phyloP scores from a whole-genome alignment of 2,329 filamentous ascomycete genomes.

The Fonsecaea nubica region DNA sequence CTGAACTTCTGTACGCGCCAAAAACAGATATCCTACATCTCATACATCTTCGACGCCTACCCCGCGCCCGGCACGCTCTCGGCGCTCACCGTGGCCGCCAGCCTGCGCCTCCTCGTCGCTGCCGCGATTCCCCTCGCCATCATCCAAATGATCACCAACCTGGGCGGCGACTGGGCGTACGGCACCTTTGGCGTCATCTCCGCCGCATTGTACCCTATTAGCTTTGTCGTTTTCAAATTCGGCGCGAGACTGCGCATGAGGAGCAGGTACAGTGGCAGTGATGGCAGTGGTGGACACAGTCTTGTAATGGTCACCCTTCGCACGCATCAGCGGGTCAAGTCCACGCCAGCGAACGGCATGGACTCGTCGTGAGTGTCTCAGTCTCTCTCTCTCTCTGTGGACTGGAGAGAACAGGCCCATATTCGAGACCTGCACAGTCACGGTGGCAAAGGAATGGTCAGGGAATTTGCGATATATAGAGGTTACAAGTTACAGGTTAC shows the following conservation, averaged over 20 bases:
- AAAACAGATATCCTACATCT: constrained; percentile 3
- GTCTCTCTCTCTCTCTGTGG: no score
- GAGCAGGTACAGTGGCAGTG: neutral
- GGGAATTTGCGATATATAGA: neutral
- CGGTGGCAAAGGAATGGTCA: no score
- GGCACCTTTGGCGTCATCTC: constrained; percentile 1
- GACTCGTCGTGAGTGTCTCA: neutral
- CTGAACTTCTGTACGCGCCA: no score
- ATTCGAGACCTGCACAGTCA: no score
- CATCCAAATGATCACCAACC: neutral
- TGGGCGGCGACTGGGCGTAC: constrained; percentile 3
- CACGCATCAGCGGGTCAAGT: neutral
- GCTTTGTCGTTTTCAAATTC: neutral
- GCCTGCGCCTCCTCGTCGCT: neutral
- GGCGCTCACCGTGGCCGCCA: neutral
- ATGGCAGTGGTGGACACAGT: neutral
- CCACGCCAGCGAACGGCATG: neutral
- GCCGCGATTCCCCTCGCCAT: constrained; percentile 1
- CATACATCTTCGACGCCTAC: constrained; percentile 5
- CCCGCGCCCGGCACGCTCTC: neutral
- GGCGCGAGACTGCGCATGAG: neutral
- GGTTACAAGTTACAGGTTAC: no score
- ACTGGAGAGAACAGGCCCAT: no score
- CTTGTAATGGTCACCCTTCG: neutral
- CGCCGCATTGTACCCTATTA: constrained; percentile 2